Evolutionary conservation across 1,284 basidiomycete genomes (phyloP), one percentile per base, ranked within the genome.

Genomic region (Ustilago tritici): DNA sequence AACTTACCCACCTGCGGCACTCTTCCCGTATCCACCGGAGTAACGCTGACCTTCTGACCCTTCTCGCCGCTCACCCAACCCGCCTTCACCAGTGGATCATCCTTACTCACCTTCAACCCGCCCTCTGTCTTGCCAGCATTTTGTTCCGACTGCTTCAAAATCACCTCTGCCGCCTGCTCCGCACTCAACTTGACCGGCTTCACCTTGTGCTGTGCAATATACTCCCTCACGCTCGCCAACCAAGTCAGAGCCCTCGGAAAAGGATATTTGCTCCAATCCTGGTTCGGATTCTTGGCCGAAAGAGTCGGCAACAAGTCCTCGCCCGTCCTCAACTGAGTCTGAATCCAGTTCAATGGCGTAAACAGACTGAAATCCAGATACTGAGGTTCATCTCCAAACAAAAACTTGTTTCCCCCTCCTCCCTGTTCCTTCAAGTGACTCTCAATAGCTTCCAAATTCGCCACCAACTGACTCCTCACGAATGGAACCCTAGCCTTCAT

Each of bases 301-400:
- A 74, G 66, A 15, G 71, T 56, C 5, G 75, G 75, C 15, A 77
- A 50, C 14, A 77, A 53, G 11, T 72, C 57, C 10, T 72, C 60
- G 10, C 70, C 75, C 4, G 75, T 72, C 10, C 61, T 28, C 19
- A 77, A 38, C 61, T 76, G 74, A 2, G 70, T 70, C 58, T 77
- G 75, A 3, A 77, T 61, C 75, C 75, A 77, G 53, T 77, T 73
- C 31, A 77, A 41, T 7, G 75, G 66, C 35, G 61, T 70, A 40
- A 57, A 77, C 53, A 73, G 56, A 40, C 62, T 61, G 14, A 77
- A 47, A 41, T 77, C 75, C 38, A 77, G 46, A 49, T 77, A 77
- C 63, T 70, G 60, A 4, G 63, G 53, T 35, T n/a, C 14, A 1
- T 72, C 57, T 0, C 66, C 69, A 9, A 72, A 65, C 57, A 77